Evolutionary conservation across 441 rosid species (phyloP).

Genomic region (Erodium texanum): DNA sequence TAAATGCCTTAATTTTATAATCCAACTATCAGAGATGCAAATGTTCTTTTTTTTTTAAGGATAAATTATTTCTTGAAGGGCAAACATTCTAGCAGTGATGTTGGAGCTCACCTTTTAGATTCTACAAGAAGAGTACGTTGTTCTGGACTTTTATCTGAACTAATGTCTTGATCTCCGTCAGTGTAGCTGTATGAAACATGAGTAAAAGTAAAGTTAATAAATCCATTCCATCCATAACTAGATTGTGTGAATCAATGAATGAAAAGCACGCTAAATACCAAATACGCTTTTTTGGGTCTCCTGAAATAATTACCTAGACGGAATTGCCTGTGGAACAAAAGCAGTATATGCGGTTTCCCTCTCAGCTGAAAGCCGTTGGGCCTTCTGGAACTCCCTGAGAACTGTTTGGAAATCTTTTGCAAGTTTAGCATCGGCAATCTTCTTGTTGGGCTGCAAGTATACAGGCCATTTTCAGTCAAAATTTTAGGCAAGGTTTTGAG

Average conservation of each 20-base stretch:
- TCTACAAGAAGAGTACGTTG: conserved; percentile 66
- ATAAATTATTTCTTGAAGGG: background rate
- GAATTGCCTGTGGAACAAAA: conserved; percentile 27
- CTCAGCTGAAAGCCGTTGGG: conserved; percentile 59
- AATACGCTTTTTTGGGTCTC: background rate
- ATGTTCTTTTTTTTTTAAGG: background rate
- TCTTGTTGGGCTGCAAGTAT: conserved; percentile 38
- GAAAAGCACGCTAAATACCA: background rate
- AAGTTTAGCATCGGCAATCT: conserved; percentile 61
- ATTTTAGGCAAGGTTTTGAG: background rate
- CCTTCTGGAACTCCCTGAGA: conserved; percentile 57
- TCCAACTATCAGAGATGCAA: background rate
- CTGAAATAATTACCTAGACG: conserved; percentile 23
- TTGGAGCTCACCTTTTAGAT: conserved; percentile 55
- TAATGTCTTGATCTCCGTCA: conserved; percentile 38
- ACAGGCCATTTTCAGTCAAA: background rate
- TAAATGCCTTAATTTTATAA: background rate
- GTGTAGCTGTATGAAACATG: conserved; percentile 38
- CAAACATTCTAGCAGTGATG: background rate
- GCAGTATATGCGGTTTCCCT: conserved; percentile 57
- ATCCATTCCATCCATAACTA: background rate
- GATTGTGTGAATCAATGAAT: background rate
- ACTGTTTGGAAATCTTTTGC: conserved; percentile 58
- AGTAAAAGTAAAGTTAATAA: background rate
- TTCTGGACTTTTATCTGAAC: conserved; percentile 42